Evolutionary conservation across 1,284 basidiomycete genomes (phyloP).

Genomic region (Trichosporon faecale): DNA sequence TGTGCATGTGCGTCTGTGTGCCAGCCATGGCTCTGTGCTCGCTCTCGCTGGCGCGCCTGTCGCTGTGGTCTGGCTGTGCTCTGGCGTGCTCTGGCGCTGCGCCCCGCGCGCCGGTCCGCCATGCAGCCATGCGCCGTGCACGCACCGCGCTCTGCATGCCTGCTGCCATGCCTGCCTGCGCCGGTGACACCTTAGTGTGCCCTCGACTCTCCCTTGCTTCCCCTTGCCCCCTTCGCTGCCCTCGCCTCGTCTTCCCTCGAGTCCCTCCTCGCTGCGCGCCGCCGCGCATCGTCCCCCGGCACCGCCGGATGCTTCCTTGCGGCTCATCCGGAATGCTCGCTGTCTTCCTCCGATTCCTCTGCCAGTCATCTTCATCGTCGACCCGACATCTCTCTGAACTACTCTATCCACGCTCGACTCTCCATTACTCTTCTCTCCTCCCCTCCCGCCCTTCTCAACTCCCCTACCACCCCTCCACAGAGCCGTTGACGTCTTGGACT

Average conservation of each 20-base stretch:
- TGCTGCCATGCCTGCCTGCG: not conserved
- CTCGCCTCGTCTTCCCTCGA: not conserved
- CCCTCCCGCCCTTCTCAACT: not conserved
- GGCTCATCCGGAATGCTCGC: not conserved
- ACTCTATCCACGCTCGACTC: not conserved
- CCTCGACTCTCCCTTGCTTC: not conserved
- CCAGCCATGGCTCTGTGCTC: not conserved
- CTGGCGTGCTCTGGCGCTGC: not conserved
- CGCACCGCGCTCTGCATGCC: not conserved
- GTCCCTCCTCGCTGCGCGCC: not conserved
- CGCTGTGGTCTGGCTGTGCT: not conserved
- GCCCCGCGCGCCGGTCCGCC: not conserved
- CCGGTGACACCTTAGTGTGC: not conserved
- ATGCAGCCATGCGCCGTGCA: not conserved
- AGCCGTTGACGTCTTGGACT: not conserved
- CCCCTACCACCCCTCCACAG: not conserved
- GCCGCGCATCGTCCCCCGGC: not conserved
- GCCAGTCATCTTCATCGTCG: not conserved
- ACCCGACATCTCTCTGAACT: not conserved
- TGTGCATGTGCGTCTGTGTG: not conserved
- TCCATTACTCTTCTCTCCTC: not conserved
- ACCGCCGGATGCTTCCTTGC: not conserved
- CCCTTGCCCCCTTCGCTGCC: not conserved
- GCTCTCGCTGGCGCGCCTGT: not conserved
- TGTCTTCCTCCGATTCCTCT: not conserved